These are phyloP conservation scores for Heliamphora ciliata DNA, from an alignment of 179 eudicot genomes.

Conservation along the genomic window DNA sequence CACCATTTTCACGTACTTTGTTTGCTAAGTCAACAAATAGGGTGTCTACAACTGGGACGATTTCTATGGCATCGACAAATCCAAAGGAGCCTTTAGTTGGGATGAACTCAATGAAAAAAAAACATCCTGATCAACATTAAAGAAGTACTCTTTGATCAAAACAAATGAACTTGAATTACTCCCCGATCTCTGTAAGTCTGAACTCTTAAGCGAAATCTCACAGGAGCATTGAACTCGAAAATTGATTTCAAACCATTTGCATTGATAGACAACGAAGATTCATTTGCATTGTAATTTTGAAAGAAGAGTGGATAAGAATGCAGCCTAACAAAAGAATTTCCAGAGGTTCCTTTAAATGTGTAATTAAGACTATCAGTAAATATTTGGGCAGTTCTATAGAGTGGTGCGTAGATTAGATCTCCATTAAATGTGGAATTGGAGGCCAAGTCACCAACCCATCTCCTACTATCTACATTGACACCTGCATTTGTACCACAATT, in stretches of 20 bases:
- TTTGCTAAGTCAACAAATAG: conserved; percentile 27
- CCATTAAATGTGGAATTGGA: conserved; percentile 21
- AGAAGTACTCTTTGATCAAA: conserved; percentile 33
- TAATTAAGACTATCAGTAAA: conserved; percentile 28
- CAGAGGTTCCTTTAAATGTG: conserved; percentile 22
- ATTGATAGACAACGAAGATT: conserved; percentile 26
- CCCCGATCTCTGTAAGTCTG: conserved; percentile 19
- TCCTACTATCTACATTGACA: conserved; percentile 33
- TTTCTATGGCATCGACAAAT: conserved; percentile 36
- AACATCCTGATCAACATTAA: conserved; percentile 13
- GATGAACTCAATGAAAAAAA: conserved; percentile 24
- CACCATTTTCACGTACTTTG: conserved; percentile 31
- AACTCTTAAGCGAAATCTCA: conserved; percentile 28
- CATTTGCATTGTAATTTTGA: conserved; percentile 22
- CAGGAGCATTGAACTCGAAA: conserved; percentile 30
- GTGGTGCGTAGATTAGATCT: conserved; percentile 22
- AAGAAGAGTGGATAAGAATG: conserved; percentile 30
- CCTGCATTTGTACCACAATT: conserved; percentile 36
- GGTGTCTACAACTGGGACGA: conserved; percentile 19
- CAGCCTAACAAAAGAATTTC: conserved; percentile 31
- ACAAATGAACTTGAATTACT: conserved; percentile 22
- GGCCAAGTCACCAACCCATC: conserved; percentile 36
- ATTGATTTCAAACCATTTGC: conserved; percentile 30
- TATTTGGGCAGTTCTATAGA: conserved; percentile 29
- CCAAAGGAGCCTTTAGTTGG: conserved; percentile 34